A percentile compares a stretch with the other conserved stretches of the same genome.
Evolutionary conservation across 176 grass and related monocot genomes (phyloP).

Genomic region (Oryza brachyantha): DNA sequence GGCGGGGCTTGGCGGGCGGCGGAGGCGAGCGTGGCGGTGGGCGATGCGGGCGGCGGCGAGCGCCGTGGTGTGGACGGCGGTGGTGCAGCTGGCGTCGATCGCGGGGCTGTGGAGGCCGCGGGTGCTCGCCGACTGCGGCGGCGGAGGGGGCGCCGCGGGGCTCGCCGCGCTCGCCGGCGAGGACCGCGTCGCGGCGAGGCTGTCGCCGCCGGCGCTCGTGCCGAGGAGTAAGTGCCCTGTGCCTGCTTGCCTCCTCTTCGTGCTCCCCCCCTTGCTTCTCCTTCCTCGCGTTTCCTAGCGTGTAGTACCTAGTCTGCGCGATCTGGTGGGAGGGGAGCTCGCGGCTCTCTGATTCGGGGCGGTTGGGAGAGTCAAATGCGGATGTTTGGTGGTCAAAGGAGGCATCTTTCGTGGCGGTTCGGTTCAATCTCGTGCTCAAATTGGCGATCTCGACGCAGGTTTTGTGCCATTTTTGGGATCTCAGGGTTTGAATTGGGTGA

Average conservation of each 20-base stretch:
- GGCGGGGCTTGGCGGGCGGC: slow-evolving; percentile 19
- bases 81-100: slow-evolving; percentile 79
- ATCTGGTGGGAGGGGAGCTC: slow-evolving; percentile 29
- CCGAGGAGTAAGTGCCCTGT: slow-evolving; percentile 60
- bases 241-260: slow-evolving; percentile 26
- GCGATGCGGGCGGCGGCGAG: slow-evolving; percentile 80
- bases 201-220: slow-evolving; percentile 56
- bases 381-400: slow-evolving; percentile 11
- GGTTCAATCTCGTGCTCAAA: slow-evolving; percentile 2
- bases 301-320: not conserved
- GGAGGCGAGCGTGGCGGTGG: slow-evolving; percentile 60
- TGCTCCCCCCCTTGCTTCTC: not conserved
- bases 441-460: not conserved
- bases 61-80: slow-evolving; percentile 73
- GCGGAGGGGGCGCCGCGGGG: slow-evolving; percentile 14
- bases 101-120: slow-evolving; percentile 62
- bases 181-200: slow-evolving; percentile 30
- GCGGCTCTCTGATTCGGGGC: slow-evolving; percentile 19
- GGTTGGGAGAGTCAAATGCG: slow-evolving; percentile 19
- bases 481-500: not conserved
- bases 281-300: not conserved
- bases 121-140: slow-evolving; percentile 40
- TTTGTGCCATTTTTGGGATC: not conserved
- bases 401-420: slow-evolving; percentile 1
- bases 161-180: slow-evolving; percentile 61